Evolutionary conservation across 192 early-diverging fungal species (phyloP).

Genomic region (Anaeromyces robustus): DNA sequence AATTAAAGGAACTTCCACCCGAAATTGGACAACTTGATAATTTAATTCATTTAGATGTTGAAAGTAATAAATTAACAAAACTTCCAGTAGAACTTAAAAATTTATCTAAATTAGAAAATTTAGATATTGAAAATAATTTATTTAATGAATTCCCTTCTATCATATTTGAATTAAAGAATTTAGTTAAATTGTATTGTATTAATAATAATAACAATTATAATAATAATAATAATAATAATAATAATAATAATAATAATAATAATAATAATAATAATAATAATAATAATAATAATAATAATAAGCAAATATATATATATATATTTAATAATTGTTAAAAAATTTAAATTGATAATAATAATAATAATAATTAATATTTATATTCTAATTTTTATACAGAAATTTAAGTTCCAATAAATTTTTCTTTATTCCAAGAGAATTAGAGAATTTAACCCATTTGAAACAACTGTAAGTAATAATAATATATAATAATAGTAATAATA

Average conservation of each 20-base stretch:
- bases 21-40: neutral
- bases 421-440: neutral
- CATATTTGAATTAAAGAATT: neutral
- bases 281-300: too few relatives aligned
- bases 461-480: neutral
- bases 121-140: neutral
- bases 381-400: neutral
- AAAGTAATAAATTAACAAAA: neutral
- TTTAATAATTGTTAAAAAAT: neutral
- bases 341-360: too few relatives aligned
- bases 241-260: too few relatives aligned
- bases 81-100: neutral
- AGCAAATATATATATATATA: neutral
- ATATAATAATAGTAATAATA: too few relatives aligned
- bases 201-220: too few relatives aligned
- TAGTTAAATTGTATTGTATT: neutral
- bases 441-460: neutral
- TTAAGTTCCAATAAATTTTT: neutral
- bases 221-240: too few relatives aligned
- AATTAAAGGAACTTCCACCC: neutral
- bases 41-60: neutral
- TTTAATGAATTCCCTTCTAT: neutral
- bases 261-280: too few relatives aligned
- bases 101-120: neutral
- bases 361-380: too few relatives aligned